Percentiles rank a stretch among this genome's conserved stretches.
These are phyloP conservation scores for Ophiosphaerella herpotricha DNA, from an alignment of 2,329 filamentous ascomycete species.

Conservation along the genomic window DNA sequence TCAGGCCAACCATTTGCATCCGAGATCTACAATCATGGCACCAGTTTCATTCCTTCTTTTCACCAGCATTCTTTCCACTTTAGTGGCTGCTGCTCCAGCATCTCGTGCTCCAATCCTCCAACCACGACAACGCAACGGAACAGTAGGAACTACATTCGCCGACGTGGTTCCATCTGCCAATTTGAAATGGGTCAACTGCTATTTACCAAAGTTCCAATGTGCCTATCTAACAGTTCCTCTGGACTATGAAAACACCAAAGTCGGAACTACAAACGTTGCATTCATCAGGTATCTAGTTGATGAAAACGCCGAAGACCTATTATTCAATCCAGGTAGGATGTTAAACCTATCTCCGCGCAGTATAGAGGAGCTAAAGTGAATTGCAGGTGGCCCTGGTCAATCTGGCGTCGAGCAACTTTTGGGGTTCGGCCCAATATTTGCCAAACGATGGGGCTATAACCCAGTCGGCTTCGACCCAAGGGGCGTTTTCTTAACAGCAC, in stretches of 20 bases:
- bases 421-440: slow-evolving; percentile 1
- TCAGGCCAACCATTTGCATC: too few species aligned
- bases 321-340: slow-evolving; percentile 16
- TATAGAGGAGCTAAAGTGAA: too few species aligned
- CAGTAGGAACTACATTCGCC: neutral
- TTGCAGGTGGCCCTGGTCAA: slow-evolving; percentile 31
- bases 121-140: neutral
- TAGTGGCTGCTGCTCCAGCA: neutral
- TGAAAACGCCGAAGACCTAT: slow-evolving; percentile 3
- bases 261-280: neutral
- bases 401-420: slow-evolving; percentile 33
- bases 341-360: too few species aligned
- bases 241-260: neutral
- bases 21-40: neutral
- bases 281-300: slow-evolving; percentile 1
- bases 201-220: neutral
- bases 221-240: slow-evolving; percentile 1
- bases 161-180: neutral
- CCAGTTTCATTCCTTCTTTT: neutral
- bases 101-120: neutral
- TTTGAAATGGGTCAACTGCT: neutral
- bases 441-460: slow-evolving; percentile 18
- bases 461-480: slow-evolving; percentile 37
- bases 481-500: slow-evolving; percentile 23
- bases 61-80: neutral